phyloP scores from a whole-genome alignment of 495 filamentous ascomycete species.

The Xylaria palmicola region DNA sequence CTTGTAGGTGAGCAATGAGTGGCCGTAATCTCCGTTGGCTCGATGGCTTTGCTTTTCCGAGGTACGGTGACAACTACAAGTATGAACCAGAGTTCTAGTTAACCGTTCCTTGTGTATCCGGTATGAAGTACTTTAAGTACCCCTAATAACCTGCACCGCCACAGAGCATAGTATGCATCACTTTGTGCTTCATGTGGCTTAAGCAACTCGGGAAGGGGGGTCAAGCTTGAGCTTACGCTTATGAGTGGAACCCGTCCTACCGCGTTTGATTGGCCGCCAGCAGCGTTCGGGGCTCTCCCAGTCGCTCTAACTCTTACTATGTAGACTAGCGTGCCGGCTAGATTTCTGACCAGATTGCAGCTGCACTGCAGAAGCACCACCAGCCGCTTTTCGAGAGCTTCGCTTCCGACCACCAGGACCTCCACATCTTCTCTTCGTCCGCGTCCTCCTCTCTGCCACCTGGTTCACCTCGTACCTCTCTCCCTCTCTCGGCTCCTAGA shows the following conservation, averaged over 20 bases:
- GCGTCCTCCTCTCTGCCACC: conserved; percentile 19
- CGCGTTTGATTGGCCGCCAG: too few species aligned
- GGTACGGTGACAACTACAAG: too few species aligned
- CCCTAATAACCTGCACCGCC: not conserved
- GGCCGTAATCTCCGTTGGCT: too few species aligned
- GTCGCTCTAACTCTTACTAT: too few species aligned
- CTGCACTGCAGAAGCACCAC: not conserved
- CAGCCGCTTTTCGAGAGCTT: conserved; percentile 11
- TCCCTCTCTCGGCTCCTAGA: conserved; percentile 17
- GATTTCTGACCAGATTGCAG: conserved; percentile 29
- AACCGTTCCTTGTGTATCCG: too few species aligned
- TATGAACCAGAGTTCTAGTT: too few species aligned
- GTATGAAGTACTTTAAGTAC: too few species aligned
- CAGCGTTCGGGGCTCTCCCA: too few species aligned
- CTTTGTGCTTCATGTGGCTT: conserved; percentile 1
- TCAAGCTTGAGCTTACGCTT: too few species aligned
- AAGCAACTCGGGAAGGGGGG: not conserved
- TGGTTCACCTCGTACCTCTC: conserved; percentile 2
- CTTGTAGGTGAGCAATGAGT: too few species aligned
- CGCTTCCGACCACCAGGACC: conserved; percentile 8
- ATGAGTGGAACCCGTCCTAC: too few species aligned
- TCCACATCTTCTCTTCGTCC: conserved; percentile 14
- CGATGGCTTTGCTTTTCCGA: too few species aligned
- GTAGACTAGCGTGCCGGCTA: not conserved
- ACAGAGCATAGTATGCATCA: not conserved